Evolutionary conservation across 1,284 basidiomycete species (phyloP).

Genomic region (Ganoderma lingzhi): DNA sequence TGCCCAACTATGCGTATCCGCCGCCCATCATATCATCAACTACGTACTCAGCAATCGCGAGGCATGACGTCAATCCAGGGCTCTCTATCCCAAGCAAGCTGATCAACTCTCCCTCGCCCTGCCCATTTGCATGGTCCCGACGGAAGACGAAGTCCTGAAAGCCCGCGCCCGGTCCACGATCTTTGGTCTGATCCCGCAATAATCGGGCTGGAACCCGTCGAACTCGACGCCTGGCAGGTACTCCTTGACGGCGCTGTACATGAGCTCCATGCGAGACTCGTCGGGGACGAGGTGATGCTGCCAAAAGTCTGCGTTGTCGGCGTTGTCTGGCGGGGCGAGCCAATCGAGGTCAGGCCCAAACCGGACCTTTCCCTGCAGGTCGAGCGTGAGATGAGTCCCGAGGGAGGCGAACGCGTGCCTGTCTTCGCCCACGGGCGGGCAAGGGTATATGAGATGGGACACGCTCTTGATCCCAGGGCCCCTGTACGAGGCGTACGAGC

Average conservation of each 20-base stretch:
- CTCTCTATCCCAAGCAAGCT: slow-evolving; percentile 83
- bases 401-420: slow-evolving; percentile 78
- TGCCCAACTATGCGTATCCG: slow-evolving; percentile 23
- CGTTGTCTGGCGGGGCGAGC: slow-evolving; percentile 66
- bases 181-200: slow-evolving; percentile 93
- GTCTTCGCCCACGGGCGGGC: slow-evolving; percentile 67
- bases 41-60: slow-evolving; percentile 79
- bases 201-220: slow-evolving; percentile 84
- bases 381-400: slow-evolving; percentile 92
- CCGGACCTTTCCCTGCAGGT: slow-evolving; percentile 86
- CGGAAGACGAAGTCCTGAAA: slow-evolving; percentile 89
- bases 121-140: slow-evolving; percentile 53
- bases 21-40: slow-evolving; percentile 62
- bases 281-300: slow-evolving; percentile 71
- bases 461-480: slow-evolving; percentile 78
- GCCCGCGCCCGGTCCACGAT: slow-evolving; percentile 76
- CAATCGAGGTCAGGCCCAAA: slow-evolving; percentile 97
- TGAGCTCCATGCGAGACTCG: slow-evolving; percentile 67
- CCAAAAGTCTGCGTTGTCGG: slow-evolving; percentile 76
- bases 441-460: slow-evolving; percentile 88
- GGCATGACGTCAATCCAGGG: slow-evolving; percentile 77
- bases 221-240: slow-evolving; percentile 81
- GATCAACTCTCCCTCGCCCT: slow-evolving; percentile 62
- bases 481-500: slow-evolving; percentile 88
- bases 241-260: slow-evolving; percentile 70